Evolutionary conservation across 306 rosid genomes (phyloP).

Genomic region (Carpinus fangiana): DNA sequence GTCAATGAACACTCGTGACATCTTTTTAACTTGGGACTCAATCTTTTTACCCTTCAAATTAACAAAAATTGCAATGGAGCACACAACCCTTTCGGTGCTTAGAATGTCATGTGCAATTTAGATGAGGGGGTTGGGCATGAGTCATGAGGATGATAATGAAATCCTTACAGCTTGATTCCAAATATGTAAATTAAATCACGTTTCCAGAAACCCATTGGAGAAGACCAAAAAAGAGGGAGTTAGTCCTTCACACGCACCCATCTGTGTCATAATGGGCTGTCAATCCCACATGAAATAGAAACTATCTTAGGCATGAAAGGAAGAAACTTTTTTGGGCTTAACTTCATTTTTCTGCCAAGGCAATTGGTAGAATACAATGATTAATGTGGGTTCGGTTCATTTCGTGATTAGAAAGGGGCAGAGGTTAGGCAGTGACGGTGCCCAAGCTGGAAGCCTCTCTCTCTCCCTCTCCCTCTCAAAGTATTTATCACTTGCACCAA

Average conservation of each 20-base stretch:
- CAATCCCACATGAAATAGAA: constrained; percentile 14
- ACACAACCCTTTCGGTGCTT: constrained; percentile 3
- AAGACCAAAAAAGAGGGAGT: neutral
- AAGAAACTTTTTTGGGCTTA: constrained; percentile 38
- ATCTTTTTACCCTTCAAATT: no score
- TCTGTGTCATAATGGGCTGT: constrained; percentile 2
- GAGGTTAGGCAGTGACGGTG: constrained; percentile 40
- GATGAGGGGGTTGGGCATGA: constrained; percentile 26
- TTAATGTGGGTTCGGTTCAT: constrained; percentile 7
- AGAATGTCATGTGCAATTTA: constrained; percentile 32
- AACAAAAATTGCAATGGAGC: neutral
- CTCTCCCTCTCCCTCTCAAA: neutral
- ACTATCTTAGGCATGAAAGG: constrained; percentile 38
- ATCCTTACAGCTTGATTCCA: constrained; percentile 30
- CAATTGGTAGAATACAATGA: no score
- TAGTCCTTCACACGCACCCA: constrained; percentile 13
- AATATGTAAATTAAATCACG: constrained; percentile 20
- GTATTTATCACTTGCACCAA: constrained; percentile 41
- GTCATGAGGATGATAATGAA: constrained; percentile 18
- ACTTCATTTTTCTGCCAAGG: constrained; percentile 24
- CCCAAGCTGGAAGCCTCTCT: constrained; percentile 20
- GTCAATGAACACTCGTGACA: no score
- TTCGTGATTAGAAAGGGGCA: neutral
- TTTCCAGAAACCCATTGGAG: constrained; percentile 19
- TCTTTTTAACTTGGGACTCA: no score